phyloP scores from a whole-genome alignment of 305 asterid species.

The Lippia alba region DNA sequence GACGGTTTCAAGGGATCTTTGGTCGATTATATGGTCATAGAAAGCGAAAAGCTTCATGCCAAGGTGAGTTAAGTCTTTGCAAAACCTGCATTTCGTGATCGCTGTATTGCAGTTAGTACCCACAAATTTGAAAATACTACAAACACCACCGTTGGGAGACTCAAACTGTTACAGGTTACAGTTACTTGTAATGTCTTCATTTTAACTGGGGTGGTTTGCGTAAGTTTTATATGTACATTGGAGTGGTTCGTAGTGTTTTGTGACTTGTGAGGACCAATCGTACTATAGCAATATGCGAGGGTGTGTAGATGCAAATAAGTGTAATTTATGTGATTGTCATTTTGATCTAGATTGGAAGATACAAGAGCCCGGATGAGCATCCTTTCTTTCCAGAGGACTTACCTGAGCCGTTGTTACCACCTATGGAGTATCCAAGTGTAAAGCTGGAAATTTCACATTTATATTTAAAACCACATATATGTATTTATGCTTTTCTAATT shows the following conservation, averaged over 20 bases:
- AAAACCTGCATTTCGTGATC: background rate
- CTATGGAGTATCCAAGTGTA: constrained; percentile 74
- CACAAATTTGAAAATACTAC: too few species aligned
- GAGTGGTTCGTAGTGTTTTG: too few species aligned
- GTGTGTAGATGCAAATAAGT: background rate
- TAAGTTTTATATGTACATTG: too few species aligned
- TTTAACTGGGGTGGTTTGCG: too few species aligned
- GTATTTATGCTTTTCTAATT: background rate
- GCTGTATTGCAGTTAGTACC: too few species aligned
- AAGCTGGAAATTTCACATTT: background rate
- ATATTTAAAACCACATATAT: background rate
- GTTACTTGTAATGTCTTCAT: too few species aligned
- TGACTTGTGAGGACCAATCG: too few species aligned
- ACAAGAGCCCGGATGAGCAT: constrained; percentile 78
- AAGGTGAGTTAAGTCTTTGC: constrained; percentile 40
- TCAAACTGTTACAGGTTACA: too few species aligned
- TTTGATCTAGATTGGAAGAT: constrained; percentile 74
- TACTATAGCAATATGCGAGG: too few species aligned
- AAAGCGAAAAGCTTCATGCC: constrained; percentile 84
- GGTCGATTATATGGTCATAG: constrained; percentile 75
- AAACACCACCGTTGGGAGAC: too few species aligned
- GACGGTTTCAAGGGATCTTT: constrained; percentile 76
- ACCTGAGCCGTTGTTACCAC: constrained; percentile 76
- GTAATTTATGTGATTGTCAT: constrained; percentile 3
- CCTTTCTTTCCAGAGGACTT: constrained; percentile 74